Evolutionary conservation across 441 rosid species (phyloP), one percentile per base, ranked within the genome.

Genomic region (Populus hybrid): DNA sequence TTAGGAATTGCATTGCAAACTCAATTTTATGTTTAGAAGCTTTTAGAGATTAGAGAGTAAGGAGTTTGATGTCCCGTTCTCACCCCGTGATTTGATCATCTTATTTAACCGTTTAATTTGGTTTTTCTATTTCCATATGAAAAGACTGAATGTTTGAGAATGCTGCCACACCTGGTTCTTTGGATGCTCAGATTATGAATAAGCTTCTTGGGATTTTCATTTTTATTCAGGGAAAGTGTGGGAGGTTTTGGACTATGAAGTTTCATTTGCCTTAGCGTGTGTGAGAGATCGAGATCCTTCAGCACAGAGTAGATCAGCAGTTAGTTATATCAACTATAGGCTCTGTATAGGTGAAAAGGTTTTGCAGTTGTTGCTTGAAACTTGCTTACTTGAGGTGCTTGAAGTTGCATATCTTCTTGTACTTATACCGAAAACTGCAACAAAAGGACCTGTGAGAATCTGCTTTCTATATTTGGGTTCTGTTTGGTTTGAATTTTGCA

Each of bases 281-380:
- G 20, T 28, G 69, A 20, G 78, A 35, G 59, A 61, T 30, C 21
- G 63, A 77, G 68, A 77, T 42, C 12, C 8, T n/a, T 68, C 5
- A 20, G 63, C 28, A 63, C 38, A 70, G 14, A 72, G 21, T 50
- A 77, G 70, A 40, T 40, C 46, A 38, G 7, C 8, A 77, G 6
- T 32, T 3, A 1, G 66, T 63, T 63, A 10, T 64, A 2, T 70
- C 40, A 26, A 61, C 10, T 28, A 20, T 32, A 61, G 16, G 32
- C 71, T 61, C 42, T 70, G 12, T 16, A n/a, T 28, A 24, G 79
- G 28, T 77, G 57, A 59, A 68, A 26, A 12, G 67, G n/a, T 28
- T 69, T 21, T 68, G 1, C 35, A 20, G 50, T 65, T 38, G 23
- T 75, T 67, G 21, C 68, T 28, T 75, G 72, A 10, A 23, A 75